A percentile compares a stretch with the other conserved stretches of the same genome.
Evolutionary conservation across 2,329 filamentous ascomycete species (phyloP).

Genomic region (Biscogniauxia marginata): DNA sequence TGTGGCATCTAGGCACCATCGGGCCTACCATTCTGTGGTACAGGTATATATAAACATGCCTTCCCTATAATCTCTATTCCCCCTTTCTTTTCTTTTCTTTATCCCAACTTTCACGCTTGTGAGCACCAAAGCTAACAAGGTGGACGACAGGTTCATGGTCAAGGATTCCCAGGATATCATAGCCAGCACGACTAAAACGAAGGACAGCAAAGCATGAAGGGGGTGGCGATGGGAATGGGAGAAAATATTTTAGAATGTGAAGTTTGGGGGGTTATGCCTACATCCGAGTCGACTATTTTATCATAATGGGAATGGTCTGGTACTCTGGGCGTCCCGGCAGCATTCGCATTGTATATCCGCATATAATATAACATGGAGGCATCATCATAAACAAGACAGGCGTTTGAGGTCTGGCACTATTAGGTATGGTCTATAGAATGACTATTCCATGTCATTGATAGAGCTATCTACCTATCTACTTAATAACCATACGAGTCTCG

Average conservation of each 20-base stretch:
- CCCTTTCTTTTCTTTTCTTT: constrained; percentile 8
- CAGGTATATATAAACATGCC: constrained; percentile 62
- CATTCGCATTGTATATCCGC: not conserved
- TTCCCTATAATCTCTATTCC: not conserved
- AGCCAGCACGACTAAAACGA: constrained; percentile 46
- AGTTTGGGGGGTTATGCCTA: not conserved
- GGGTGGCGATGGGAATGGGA: not conserved
- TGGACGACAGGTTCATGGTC: constrained; percentile 68
- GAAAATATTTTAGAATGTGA: not conserved
- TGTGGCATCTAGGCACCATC: constrained; percentile 96
- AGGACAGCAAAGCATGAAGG: constrained; percentile 66
- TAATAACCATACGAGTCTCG: not conserved
- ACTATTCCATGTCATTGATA: not conserved
- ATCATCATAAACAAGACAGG: not conserved
- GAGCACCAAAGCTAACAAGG: constrained; percentile 22
- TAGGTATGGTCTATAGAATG: not conserved
- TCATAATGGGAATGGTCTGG: not conserved
- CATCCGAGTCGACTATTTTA: not conserved
- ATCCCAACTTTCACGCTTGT: not conserved
- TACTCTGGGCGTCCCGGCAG: not conserved
- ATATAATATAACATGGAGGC: not conserved
- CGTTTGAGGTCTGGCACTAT: not conserved
- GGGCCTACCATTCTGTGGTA: constrained; percentile 89
- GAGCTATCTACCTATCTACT: not conserved
- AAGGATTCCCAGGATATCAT: constrained; percentile 84